Conservation (phyloP, 2,329 filamentous ascomycete species). For the Colletotrichum caudatum region DNA sequence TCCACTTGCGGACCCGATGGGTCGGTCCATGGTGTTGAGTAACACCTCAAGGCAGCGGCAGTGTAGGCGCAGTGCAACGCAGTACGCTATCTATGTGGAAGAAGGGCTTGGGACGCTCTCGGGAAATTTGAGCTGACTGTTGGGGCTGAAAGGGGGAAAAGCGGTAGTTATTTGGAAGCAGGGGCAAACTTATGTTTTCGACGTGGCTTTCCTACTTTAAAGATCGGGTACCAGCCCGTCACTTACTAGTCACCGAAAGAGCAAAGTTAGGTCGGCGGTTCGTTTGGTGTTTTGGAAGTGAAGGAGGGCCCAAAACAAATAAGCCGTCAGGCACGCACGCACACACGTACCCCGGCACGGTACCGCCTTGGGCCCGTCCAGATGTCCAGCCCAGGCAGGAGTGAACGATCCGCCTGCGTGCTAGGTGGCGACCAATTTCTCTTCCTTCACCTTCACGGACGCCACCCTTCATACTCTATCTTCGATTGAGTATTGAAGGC, state of each 20-base stretch:
- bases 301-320: slow-evolving; percentile 1
- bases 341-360: background rate
- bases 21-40: background rate
- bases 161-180: background rate
- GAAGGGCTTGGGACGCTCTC: background rate
- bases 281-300: no score
- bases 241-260: background rate
- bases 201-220: background rate
- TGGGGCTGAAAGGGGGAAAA: no score
- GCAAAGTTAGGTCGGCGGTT: background rate
- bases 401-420: background rate
- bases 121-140: background rate
- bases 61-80: background rate
- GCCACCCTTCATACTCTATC: background rate
- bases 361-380: background rate
- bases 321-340: background rate
- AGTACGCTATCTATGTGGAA: no score
- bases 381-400: background rate
- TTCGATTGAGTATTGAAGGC: background rate
- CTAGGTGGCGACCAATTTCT: background rate
- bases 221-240: background rate
- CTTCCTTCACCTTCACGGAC: background rate
- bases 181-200: background rate
- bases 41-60: background rate
- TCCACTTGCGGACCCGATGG: background rate